phyloP scores from a whole-genome alignment of 2,329 filamentous ascomycete species.

The Fusarium tanahbumbuense region DNA sequence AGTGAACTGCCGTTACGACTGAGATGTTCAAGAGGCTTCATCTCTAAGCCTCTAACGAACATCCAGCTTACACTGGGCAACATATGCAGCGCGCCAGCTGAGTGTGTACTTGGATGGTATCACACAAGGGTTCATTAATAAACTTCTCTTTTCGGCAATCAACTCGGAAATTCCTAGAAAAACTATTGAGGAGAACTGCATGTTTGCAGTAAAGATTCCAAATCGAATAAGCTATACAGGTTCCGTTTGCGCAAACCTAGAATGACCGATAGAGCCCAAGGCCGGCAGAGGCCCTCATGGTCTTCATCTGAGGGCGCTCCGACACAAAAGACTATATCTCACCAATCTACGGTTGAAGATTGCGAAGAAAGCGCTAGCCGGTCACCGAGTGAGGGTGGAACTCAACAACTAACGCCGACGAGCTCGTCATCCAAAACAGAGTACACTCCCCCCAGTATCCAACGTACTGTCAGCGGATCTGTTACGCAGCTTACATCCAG shows the following conservation, averaged over 20 bases:
- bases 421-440: slow-evolving; percentile 30
- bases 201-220: background rate
- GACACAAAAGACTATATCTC: background rate
- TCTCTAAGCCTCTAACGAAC: background rate
- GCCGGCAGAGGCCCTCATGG: slow-evolving; percentile 11
- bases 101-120: background rate
- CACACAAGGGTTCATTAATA: slow-evolving; percentile 3
- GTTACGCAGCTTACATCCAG: slow-evolving; percentile 37
- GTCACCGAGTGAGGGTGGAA: slow-evolving; percentile 5
- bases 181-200: background rate
- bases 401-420: slow-evolving; percentile 29
- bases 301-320: slow-evolving; percentile 16
- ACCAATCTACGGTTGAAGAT: slow-evolving; percentile 17
- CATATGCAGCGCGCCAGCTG: background rate
- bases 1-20: background rate
- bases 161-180: background rate
- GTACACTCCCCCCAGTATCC: slow-evolving; percentile 13
- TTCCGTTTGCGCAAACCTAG: background rate
- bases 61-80: background rate
- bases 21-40: background rate
- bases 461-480: slow-evolving; percentile 28
- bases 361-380: slow-evolving; percentile 15
- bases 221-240: background rate
- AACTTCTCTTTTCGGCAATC: background rate
- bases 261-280: slow-evolving; percentile 19